Conservation (phyloP, 345 rosid species). For the Brassica incana region DNA sequence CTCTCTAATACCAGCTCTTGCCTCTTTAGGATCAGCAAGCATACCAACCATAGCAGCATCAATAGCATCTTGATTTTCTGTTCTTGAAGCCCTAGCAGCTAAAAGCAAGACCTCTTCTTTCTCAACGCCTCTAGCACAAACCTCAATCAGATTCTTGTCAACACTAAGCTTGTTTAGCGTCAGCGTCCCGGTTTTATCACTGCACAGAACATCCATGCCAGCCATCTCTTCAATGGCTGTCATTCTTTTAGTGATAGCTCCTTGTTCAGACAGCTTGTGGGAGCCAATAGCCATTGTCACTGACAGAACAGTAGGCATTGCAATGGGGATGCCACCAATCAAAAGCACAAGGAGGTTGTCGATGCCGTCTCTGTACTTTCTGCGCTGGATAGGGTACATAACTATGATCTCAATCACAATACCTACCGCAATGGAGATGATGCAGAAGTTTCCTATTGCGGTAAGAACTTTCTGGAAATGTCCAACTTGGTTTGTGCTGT, state of each 20-base stretch:
- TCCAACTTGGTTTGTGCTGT: slow-evolving; percentile 82
- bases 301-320: slow-evolving; percentile 74
- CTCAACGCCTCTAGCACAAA: slow-evolving; percentile 63
- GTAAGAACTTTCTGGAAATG: slow-evolving; percentile 86
- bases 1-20: slow-evolving; percentile 73
- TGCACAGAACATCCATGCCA: slow-evolving; percentile 90
- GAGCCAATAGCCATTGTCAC: slow-evolving; percentile 95
- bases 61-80: slow-evolving; percentile 89
- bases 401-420: slow-evolving; percentile 66
- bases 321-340: slow-evolving; percentile 92
- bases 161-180: slow-evolving; percentile 83
- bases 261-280: slow-evolving; percentile 71
- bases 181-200: slow-evolving; percentile 84
- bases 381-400: slow-evolving; percentile 79
- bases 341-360: slow-evolving; percentile 81
- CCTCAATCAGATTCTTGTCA: slow-evolving; percentile 73
- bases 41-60: slow-evolving; percentile 86
- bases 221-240: slow-evolving; percentile 95
- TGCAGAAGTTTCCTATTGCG: slow-evolving; percentile 86
- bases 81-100: slow-evolving; percentile 86
- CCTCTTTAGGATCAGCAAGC: slow-evolving; percentile 89
- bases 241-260: slow-evolving; percentile 92
- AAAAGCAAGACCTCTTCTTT: slow-evolving; percentile 64
- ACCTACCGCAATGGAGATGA: slow-evolving; percentile 69
- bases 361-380: slow-evolving; percentile 70